A percentile compares a stretch with the other conserved stretches of the same genome.
Conservation (phyloP, 352 stramenopile genomes). For the Plasmopara muralis region DNA sequence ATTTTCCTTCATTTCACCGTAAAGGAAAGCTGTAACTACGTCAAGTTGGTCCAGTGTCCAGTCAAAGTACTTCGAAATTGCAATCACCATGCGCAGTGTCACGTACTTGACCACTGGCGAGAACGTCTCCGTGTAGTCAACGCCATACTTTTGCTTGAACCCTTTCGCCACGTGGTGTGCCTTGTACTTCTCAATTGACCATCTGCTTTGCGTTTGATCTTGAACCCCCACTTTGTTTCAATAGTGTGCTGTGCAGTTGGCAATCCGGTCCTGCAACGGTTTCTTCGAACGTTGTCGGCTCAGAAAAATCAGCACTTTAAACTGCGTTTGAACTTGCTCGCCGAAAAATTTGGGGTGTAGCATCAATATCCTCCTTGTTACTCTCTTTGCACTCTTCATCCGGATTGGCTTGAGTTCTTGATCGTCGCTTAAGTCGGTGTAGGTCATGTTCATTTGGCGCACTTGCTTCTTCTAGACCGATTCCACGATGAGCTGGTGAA, state of each 20-base stretch:
- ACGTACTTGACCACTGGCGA: not conserved
- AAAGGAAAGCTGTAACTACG: conserved; percentile 12
- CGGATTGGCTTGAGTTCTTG: no score
- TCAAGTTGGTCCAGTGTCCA: conserved; percentile 8
- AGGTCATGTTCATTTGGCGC: not conserved
- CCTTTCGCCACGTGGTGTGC: no score
- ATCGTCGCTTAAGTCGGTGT: not conserved
- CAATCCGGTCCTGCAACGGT: not conserved
- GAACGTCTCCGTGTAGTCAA: not conserved
- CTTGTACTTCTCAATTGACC: conserved; percentile 25
- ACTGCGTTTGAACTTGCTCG: no score
- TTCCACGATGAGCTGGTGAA: no score
- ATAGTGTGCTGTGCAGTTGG: conserved; percentile 6
- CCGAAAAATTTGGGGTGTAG: conserved; percentile 8
- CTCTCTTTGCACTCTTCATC: conserved; percentile 4
- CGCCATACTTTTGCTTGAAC: no score
- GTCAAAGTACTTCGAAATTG: conserved; percentile 1
- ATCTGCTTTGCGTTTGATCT: conserved; percentile 30
- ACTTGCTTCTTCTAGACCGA: no score
- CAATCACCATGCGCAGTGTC: conserved; percentile 3
- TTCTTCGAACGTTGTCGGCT: not conserved
- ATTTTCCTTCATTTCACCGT: conserved; percentile 7
- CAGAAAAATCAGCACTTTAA: no score
- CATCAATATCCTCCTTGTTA: conserved; percentile 9
- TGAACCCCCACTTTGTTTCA: no score